A percentile compares a stretch with the other conserved stretches of the same genome.
These are phyloP conservation scores for Trichosanthes cucumerina DNA, from an alignment of 306 rosid species.

Conservation along the genomic window DNA sequence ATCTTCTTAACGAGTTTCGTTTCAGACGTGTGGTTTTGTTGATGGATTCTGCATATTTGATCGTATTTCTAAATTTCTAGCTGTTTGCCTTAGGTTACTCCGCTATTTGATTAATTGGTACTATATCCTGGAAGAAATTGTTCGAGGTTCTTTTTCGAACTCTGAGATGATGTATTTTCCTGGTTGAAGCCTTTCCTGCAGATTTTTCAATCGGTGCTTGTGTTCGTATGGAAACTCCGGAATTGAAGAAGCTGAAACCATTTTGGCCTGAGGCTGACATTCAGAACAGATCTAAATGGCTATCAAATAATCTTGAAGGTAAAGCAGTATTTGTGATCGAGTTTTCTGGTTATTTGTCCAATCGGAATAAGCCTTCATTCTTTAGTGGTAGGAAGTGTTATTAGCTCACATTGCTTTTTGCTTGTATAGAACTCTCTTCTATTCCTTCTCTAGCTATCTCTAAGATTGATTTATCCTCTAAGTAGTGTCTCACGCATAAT, in stretches of 20 bases:
- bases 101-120: background rate
- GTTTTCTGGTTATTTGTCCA: background rate
- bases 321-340: background rate
- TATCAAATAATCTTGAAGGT: slow-evolving; percentile 3
- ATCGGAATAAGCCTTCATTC: background rate
- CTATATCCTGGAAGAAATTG: background rate
- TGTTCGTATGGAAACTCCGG: slow-evolving; percentile 3
- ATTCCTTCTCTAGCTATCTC: background rate
- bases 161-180: background rate
- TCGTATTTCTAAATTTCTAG: background rate
- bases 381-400: background rate
- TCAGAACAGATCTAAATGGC: slow-evolving; percentile 11
- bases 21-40: background rate
- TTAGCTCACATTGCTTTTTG: background rate
- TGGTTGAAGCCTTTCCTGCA: background rate
- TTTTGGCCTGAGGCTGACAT: background rate
- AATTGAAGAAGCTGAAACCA: background rate
- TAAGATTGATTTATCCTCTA: background rate
- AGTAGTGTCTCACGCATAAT: background rate
- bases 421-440: background rate
- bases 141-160: background rate
- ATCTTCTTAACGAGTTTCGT: background rate
- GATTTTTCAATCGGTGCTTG: background rate
- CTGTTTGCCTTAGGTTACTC: background rate
- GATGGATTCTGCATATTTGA: background rate